Evolutionary conservation across 2,329 filamentous ascomycete species (phyloP), one percentile per base, ranked within the genome.

Genomic region (Volutella citrinella): DNA sequence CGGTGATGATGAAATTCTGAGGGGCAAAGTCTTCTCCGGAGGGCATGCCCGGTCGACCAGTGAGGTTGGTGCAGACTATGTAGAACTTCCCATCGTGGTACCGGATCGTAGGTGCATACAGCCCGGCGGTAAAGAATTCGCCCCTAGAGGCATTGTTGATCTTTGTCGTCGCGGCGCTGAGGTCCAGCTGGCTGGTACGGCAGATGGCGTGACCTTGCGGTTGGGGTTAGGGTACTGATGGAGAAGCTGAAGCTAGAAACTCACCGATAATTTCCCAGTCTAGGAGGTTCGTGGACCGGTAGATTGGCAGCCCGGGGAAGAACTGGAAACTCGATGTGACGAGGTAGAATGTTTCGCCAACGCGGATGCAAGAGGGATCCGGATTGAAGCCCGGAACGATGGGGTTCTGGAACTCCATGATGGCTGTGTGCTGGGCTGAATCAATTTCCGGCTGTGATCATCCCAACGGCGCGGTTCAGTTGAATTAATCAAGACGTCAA

Each of bases 221-320:
- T n/a, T 30, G 9, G n/a, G 24, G 11, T 11, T 10, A 9, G 13
- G 16, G 16, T 14, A 20, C 9, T 12, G 6, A 12, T 19, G 12
- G 27, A 9, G 27, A 6, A 30, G 10, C 11, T 6, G 11, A 17
- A 16, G n/a, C 6, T 18, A 14, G 21, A n/a, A 6, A 20, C 31
- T 13, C 13, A 34, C 31, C 31, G 13, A 34, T 34, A 20, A 27
- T 23, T 14, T 26, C 14, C 31, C 31, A 34, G 17, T 34, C 17
- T 15, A 34, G 15, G 15, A 34, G 16, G 14, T 34, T 25, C 10
- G 8, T 34, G 4, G 31, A 34, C 11, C 12, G 10, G 19, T 34
- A 19, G 7, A 34, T 21, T 7, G 31, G 31, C 9, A 34, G 16
- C 5, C 30, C 30, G 10, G 30, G 30, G 17, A 32, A 32, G n/a